phyloP scores from a whole-genome alignment of 345 rosid species.

The Lumnitzera littorea region DNA sequence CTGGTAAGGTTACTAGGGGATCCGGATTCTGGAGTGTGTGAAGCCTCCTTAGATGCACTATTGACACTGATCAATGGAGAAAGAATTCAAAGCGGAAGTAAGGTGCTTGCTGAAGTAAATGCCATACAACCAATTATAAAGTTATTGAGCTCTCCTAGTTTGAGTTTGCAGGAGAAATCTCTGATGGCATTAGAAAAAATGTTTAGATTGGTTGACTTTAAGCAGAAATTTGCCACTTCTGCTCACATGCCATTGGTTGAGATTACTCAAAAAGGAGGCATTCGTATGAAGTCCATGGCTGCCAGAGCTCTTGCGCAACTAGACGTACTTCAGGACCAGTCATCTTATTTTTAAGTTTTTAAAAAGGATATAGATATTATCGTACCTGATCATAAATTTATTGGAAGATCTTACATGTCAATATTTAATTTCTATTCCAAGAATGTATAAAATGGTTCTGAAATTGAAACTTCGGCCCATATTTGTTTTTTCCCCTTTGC shows the following conservation, averaged over 20 bases:
- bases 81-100: slow-evolving; percentile 45
- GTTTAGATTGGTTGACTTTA: slow-evolving; percentile 49
- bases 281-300: slow-evolving; percentile 45
- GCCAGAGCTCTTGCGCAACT: slow-evolving; percentile 62
- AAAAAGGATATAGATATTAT: too few species aligned
- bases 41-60: slow-evolving; percentile 55
- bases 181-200: slow-evolving; percentile 49
- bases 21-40: slow-evolving; percentile 36
- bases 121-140: slow-evolving; percentile 43
- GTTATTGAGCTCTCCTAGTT: slow-evolving; percentile 40
- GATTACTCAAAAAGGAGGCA: slow-evolving; percentile 51
- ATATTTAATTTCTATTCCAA: too few species aligned
- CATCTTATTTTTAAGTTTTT: slow-evolving; percentile 41
- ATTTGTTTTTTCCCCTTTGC: too few species aligned
- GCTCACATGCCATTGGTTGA: slow-evolving; percentile 63
- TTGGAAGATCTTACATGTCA: too few species aligned
- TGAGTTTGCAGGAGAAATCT: slow-evolving; percentile 46
- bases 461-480: too few species aligned
- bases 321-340: slow-evolving; percentile 55
- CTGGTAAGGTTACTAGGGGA: slow-evolving; percentile 44
- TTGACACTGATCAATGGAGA: slow-evolving; percentile 50
- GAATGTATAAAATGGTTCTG: too few species aligned
- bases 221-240: slow-evolving; percentile 40
- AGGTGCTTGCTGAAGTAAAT: slow-evolving; percentile 44
- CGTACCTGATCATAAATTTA: too few species aligned